Evolutionary conservation across 805 yeast species (phyloP).

Genomic region (Yarrowia porcina): DNA sequence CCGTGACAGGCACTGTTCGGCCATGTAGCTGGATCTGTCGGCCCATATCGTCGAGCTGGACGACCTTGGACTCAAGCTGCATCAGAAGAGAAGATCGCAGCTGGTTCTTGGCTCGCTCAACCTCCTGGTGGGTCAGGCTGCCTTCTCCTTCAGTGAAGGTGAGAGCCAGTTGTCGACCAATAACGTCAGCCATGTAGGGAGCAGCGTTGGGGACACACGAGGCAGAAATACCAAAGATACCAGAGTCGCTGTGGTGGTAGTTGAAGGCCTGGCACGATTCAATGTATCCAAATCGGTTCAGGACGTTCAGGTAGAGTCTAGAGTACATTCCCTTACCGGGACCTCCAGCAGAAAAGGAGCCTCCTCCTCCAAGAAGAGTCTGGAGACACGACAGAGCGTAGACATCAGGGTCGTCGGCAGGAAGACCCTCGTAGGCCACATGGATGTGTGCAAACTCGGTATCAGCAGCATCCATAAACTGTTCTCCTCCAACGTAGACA

Average conservation of each 20-base stretch:
- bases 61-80: slow-evolving; percentile 90
- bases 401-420: slow-evolving; percentile 78
- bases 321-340: slow-evolving; percentile 99
- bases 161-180: slow-evolving; percentile 59
- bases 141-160: slow-evolving; percentile 54
- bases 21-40: slow-evolving; percentile 88
- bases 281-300: slow-evolving; percentile 86
- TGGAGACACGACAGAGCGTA: slow-evolving; percentile 89
- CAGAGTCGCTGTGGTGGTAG: slow-evolving; percentile 86
- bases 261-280: slow-evolving; percentile 87
- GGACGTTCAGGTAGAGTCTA: slow-evolving; percentile 82
- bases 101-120: slow-evolving; percentile 87
- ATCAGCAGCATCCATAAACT: slow-evolving; percentile 44
- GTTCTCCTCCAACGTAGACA: slow-evolving; percentile 34
- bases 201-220: slow-evolving; percentile 87
- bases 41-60: slow-evolving; percentile 93
- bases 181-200: slow-evolving; percentile 73
- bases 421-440: slow-evolving; percentile 82
- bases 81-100: slow-evolving; percentile 80
- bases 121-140: slow-evolving; percentile 67
- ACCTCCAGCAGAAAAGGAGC: slow-evolving; percentile 97
- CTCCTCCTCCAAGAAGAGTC: slow-evolving; percentile 92
- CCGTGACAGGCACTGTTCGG: slow-evolving; percentile 65
- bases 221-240: slow-evolving; percentile 83
- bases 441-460: slow-evolving; percentile 84